phyloP scores from a whole-genome alignment of 1,139 yeast species.

The Candida albicans region DNA sequence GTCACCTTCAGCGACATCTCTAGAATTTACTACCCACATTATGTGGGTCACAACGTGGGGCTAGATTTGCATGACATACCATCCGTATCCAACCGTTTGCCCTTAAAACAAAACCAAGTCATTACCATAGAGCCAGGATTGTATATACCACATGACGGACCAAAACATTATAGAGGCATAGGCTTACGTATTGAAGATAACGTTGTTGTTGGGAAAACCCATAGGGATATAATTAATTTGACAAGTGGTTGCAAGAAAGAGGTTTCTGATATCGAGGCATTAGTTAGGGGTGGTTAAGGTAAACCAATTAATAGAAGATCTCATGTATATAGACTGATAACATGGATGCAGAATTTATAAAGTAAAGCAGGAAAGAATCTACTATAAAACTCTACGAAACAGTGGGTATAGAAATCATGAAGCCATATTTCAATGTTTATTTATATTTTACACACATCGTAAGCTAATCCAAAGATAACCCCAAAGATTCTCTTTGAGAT shows the following conservation, averaged over 20 bases:
- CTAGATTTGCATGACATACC: constrained; percentile 90
- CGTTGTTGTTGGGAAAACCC: constrained; percentile 66
- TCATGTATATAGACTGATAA: neutral
- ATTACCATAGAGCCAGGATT: constrained; percentile 94
- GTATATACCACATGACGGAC: constrained; percentile 73
- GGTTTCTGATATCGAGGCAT: constrained; percentile 69
- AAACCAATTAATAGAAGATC: neutral
- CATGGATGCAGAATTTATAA: neutral
- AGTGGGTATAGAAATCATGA: no score
- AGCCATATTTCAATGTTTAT: no score
- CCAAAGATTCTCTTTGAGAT: constrained; percentile 55
- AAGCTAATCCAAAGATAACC: constrained; percentile 29
- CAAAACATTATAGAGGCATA: constrained; percentile 78
- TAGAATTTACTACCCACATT: constrained; percentile 78
- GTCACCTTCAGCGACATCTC: constrained; percentile 53
- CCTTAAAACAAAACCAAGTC: constrained; percentile 64
- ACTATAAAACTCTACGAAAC: no score
- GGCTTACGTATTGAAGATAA: constrained; percentile 97
- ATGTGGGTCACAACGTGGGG: constrained; percentile 94
- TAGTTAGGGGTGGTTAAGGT: constrained; percentile 37
- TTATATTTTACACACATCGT: no score
- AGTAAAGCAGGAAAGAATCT: no score
- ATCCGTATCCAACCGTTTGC: constrained; percentile 51
- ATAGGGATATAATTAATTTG: constrained; percentile 55
- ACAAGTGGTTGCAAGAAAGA: constrained; percentile 87